Evolutionary conservation across 2,329 filamentous ascomycete genomes (phyloP).

Genomic region (Epichloe festucae): DNA sequence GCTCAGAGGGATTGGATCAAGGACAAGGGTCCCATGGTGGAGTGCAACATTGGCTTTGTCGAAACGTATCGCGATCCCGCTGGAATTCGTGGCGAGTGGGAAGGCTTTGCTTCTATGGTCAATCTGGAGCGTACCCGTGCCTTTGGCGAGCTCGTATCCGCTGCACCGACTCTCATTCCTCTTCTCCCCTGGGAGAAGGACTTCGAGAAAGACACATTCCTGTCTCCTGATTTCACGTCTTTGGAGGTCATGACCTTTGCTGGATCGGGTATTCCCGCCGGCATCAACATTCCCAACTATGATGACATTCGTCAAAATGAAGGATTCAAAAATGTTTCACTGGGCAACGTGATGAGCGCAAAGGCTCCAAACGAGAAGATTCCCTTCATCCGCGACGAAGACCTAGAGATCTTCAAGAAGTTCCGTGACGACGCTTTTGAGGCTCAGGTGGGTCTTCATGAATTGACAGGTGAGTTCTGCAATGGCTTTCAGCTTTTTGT

Average conservation of each 20-base stretch:
- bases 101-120: slow-evolving; percentile 72
- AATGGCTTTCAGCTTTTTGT: not conserved
- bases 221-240: slow-evolving; percentile 91
- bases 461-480: slow-evolving; percentile 44
- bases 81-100: slow-evolving; percentile 72
- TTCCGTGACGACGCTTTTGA: slow-evolving; percentile 84
- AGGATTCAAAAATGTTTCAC: slow-evolving; percentile 85
- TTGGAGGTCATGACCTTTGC: slow-evolving; percentile 78
- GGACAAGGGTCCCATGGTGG: slow-evolving; percentile 68
- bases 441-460: slow-evolving; percentile 90
- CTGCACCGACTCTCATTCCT: slow-evolving; percentile 72
- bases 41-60: slow-evolving; percentile 73
- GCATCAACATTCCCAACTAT: slow-evolving; percentile 59
- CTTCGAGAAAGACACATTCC: slow-evolving; percentile 93
- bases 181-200: slow-evolving; percentile 76
- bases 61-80: slow-evolving; percentile 78
- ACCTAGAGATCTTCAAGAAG: slow-evolving; percentile 66
- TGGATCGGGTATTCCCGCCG: slow-evolving; percentile 51
- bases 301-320: slow-evolving; percentile 69
- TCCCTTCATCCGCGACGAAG: slow-evolving; percentile 71
- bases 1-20: slow-evolving; percentile 71
- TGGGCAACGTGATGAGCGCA: slow-evolving; percentile 85
- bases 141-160: slow-evolving; percentile 73
- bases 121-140: slow-evolving; percentile 84
- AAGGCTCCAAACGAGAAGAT: slow-evolving; percentile 88